Percentiles rank a stretch among this genome's conserved stretches.
phyloP scores from a whole-genome alignment of 2,329 filamentous ascomycete genomes.

The Diaporthe caulivora region DNA sequence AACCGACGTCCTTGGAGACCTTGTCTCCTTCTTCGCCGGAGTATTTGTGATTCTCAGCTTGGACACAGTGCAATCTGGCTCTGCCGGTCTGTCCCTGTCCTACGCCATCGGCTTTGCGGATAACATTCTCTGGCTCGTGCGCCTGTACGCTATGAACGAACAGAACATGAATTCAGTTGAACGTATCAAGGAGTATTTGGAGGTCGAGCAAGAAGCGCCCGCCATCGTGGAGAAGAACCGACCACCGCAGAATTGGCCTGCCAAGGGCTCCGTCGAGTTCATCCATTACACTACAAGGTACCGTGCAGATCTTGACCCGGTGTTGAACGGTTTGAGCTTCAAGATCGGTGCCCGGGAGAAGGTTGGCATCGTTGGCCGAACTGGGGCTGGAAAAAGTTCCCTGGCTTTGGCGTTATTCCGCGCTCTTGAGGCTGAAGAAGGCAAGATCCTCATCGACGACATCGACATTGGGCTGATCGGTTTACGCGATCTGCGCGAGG shows the following conservation, averaged over 20 bases:
- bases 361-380: slow-evolving; percentile 95
- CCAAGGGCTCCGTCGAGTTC: slow-evolving; percentile 87
- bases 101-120: slow-evolving; percentile 98
- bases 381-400: slow-evolving; percentile 96
- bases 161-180: slow-evolving; percentile 99
- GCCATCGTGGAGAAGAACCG: slow-evolving; percentile 82
- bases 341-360: slow-evolving; percentile 89
- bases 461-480: slow-evolving; percentile 93
- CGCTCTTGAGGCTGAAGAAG: slow-evolving; percentile 89
- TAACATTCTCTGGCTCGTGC: slow-evolving; percentile 95
- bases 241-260: slow-evolving; percentile 86
- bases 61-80: slow-evolving; percentile 87
- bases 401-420: slow-evolving; percentile 93
- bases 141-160: slow-evolving; percentile 93
- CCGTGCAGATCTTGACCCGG: slow-evolving; percentile 86
- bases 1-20: slow-evolving; percentile 88
- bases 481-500: slow-evolving; percentile 90
- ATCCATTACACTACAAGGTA: slow-evolving; percentile 91
- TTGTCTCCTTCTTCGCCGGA: slow-evolving; percentile 94
- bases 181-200: slow-evolving; percentile 95
- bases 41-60: slow-evolving; percentile 89
- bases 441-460: slow-evolving; percentile 90
- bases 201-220: slow-evolving; percentile 92
- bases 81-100: slow-evolving; percentile 92
- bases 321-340: slow-evolving; percentile 86